A percentile compares a stretch with the other conserved stretches of the same genome.
Evolutionary conservation across 495 filamentous ascomycete species (phyloP).

Genomic region (Cladorrhinum samala): DNA sequence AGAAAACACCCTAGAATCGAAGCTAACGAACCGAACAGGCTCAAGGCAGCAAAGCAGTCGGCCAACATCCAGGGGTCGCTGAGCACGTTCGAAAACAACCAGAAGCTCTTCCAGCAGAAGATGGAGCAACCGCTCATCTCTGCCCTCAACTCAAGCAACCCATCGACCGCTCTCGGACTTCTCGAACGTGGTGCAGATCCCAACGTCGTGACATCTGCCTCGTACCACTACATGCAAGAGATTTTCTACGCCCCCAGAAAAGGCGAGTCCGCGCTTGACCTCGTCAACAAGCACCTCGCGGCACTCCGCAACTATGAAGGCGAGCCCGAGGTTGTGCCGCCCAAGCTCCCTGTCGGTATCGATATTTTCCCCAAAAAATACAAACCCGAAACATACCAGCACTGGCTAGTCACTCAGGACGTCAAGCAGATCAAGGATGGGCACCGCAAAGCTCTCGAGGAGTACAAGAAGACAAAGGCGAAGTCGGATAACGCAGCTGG

Average conservation of each 20-base stretch:
- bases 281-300: constrained; percentile 45
- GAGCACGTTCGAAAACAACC: constrained; percentile 35
- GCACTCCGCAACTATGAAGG: constrained; percentile 39
- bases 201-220: constrained; percentile 40
- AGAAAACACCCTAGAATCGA: not conserved
- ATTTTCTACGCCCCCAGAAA: constrained; percentile 7
- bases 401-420: constrained; percentile 40
- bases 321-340: constrained; percentile 6
- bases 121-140: constrained; percentile 54
- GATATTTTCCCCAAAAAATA: constrained; percentile 42
- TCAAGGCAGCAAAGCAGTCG: constrained; percentile 34
- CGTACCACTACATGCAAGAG: constrained; percentile 29
- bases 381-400: constrained; percentile 45
- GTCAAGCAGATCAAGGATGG: constrained; percentile 14
- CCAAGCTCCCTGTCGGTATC: constrained; percentile 17
- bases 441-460: constrained; percentile 17
- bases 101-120: constrained; percentile 29
- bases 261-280: constrained; percentile 50
- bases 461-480: constrained; percentile 28
- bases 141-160: constrained; percentile 47
- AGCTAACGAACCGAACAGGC: constrained; percentile 14
- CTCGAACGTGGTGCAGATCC: constrained; percentile 54
- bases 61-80: constrained; percentile 16
- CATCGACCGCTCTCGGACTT: constrained; percentile 48
- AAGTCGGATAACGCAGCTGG: constrained; percentile 27